Evolutionary conservation across 2,329 filamentous ascomycete genomes (phyloP), one percentile per base, ranked within the genome.

Genomic region (Penicillium sp.): DNA sequence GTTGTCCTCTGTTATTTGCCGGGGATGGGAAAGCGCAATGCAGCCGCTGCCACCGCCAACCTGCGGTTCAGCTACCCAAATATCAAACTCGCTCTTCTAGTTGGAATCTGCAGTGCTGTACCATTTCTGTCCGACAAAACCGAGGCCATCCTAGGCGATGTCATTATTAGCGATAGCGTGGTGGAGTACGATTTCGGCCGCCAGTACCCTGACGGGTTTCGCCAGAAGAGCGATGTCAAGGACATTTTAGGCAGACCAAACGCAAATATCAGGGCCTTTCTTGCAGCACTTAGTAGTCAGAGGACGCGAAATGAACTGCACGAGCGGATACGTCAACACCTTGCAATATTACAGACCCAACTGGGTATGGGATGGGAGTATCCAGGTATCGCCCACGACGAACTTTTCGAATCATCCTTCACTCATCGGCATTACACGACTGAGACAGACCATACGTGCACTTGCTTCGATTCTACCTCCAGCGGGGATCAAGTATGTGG

Each of bases 101-200:
- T 58, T 35, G 54, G 54, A 15, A 48, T 56, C 13, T 56, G 54
- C 23, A 48, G 56, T 11, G 56, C 48, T 6, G 41, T 30, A 6
- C 56, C 26, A 45, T 58, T 41, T 3, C 5, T 41, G 4, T 23
- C n/a, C 5, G 29, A 35, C 19, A 13, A 31, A 9, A 17, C 9
- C 26, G 46, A 53, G 29, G 30, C 53, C 15, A 21, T 56, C 19
- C 49, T 58, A 9, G 56, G 56, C 1, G 56, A 58, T 38, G 56
- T 58, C 2, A 26, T 58, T 3, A 48, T 58, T 2, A 58, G 56
- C 9, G 23, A 47, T 17, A 21, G 8, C 6, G 41, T 58, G 9
- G 19, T 58, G 3, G 46, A 60, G 17, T 60, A 60, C 17, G 46
- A 60, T n/a, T 60, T 56, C 45, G 58, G 58, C 15, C 30, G 31